A percentile compares a stretch with the other conserved stretches of the same genome.
Conservation (phyloP, 75 land plant species). For the Sequoia sempervirens region DNA sequence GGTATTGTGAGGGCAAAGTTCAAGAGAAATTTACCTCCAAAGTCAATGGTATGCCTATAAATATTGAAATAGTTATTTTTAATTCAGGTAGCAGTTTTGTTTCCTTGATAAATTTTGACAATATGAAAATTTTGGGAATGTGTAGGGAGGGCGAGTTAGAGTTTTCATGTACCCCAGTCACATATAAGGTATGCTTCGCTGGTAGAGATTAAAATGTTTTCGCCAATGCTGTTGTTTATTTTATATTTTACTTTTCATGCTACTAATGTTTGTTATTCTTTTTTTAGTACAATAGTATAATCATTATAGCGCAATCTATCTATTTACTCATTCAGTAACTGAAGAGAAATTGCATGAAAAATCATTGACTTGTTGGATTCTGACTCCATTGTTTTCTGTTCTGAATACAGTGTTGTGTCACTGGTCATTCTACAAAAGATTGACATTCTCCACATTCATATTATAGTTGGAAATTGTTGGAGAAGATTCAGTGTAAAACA, state of each 20-base stretch:
- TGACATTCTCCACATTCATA: not conserved
- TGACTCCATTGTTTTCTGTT: not conserved
- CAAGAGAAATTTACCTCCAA: slow-evolving; percentile 75
- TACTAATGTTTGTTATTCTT: not conserved
- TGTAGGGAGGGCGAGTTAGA: slow-evolving; percentile 69
- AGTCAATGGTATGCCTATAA: slow-evolving; percentile 52
- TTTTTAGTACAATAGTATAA: not conserved
- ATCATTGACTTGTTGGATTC: not conserved
- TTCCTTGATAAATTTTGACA: not conserved
- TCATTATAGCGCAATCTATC: not conserved
- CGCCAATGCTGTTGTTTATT: not conserved
- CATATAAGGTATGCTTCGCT: slow-evolving; percentile 45
- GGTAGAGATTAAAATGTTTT: not conserved
- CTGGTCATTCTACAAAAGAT: not conserved
- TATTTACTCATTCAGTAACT: not conserved
- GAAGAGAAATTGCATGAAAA: not conserved
- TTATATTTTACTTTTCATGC: not conserved
- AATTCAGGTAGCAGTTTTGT: not conserved
- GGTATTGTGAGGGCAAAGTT: slow-evolving; percentile 92
- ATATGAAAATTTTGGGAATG: not conserved
- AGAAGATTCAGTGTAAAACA: not conserved
- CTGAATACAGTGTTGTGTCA: not conserved
- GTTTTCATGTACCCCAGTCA: slow-evolving; percentile 96
- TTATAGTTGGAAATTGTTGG: not conserved
- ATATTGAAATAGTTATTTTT: not conserved